phyloP scores from a whole-genome alignment of 2,329 filamentous ascomycete species.

The Fusarium xylarioides region DNA sequence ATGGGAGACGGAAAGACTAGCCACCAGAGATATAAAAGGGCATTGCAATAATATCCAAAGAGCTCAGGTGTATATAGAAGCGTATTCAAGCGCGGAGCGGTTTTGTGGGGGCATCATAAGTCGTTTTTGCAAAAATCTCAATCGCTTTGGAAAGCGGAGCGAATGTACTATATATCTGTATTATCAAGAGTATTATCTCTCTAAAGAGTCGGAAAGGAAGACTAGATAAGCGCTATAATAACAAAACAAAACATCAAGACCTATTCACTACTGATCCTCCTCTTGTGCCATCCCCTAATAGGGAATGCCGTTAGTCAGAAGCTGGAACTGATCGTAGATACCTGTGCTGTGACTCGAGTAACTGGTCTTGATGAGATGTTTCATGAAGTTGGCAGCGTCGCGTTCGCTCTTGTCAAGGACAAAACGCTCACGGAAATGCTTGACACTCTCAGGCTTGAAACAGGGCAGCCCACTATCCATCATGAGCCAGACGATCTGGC shows the following conservation, averaged over 20 bases:
- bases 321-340: slow-evolving; percentile 97
- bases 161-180: slow-evolving; percentile 21
- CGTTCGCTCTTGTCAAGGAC: slow-evolving; percentile 90
- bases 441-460: slow-evolving; percentile 95
- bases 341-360: slow-evolving; percentile 91
- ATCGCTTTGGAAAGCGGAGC: neutral
- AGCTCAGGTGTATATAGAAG: neutral
- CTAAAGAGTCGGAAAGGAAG: neutral
- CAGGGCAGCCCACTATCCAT: slow-evolving; percentile 95
- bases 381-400: slow-evolving; percentile 95
- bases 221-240: slow-evolving; percentile 1
- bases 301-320: slow-evolving; percentile 96
- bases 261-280: neutral
- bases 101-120: neutral
- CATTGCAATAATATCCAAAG: neutral
- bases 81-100: neutral
- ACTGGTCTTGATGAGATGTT: slow-evolving; percentile 87
- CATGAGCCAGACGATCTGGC: slow-evolving; percentile 92
- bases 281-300: slow-evolving; percentile 63
- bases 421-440: slow-evolving; percentile 92
- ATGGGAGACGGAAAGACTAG: neutral
- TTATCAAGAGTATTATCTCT: slow-evolving; percentile 12
- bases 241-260: neutral
- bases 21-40: neutral
- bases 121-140: neutral